Evolutionary conservation across 768 basidiomycete genomes (phyloP).

Genomic region (Galerina marginata): DNA sequence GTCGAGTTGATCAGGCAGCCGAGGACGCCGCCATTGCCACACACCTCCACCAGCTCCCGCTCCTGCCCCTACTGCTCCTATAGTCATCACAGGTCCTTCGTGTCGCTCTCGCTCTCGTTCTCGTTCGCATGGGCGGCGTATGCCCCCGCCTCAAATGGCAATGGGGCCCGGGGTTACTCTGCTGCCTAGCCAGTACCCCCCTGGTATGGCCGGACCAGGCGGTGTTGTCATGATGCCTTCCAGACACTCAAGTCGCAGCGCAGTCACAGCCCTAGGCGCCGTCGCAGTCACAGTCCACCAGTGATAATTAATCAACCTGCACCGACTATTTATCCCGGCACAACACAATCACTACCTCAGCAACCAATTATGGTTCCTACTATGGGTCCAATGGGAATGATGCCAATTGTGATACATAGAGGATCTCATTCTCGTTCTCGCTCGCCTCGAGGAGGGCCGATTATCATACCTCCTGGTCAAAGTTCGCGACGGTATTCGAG

Average conservation of each 20-base stretch:
- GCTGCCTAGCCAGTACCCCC: slow-evolving; percentile 18
- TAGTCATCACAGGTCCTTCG: slow-evolving; percentile 24
- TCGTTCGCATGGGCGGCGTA: slow-evolving; percentile 23
- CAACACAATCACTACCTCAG: slow-evolving; percentile 14
- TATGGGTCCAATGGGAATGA: slow-evolving; percentile 7
- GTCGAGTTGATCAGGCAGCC: slow-evolving; percentile 21
- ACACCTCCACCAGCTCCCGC: slow-evolving; percentile 14
- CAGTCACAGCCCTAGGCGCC: slow-evolving; percentile 6
- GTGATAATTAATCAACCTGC: slow-evolving; percentile 18
- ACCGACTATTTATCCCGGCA: slow-evolving; percentile 15
- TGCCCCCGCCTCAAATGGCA: slow-evolving; percentile 14
- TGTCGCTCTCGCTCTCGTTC: slow-evolving; percentile 26
- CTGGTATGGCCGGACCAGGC: slow-evolving; percentile 10
- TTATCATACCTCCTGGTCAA: slow-evolving; percentile 8
- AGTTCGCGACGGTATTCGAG: slow-evolving; percentile 5
- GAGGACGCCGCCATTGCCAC: slow-evolving; percentile 17
- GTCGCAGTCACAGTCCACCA: slow-evolving; percentile 13
- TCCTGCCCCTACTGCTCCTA: slow-evolving; percentile 16
- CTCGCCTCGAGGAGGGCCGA: slow-evolving; percentile 20
- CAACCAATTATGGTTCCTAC: slow-evolving; percentile 12
- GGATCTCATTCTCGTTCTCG: slow-evolving; percentile 20
- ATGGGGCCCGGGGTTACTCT: slow-evolving; percentile 15
- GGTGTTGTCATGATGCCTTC: slow-evolving; percentile 21
- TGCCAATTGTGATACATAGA: slow-evolving; percentile 6
- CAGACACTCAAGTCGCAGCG: slow-evolving; percentile 11